Evolutionary conservation across 345 rosid species (phyloP).

Genomic region (Erucastrum elatum): DNA sequence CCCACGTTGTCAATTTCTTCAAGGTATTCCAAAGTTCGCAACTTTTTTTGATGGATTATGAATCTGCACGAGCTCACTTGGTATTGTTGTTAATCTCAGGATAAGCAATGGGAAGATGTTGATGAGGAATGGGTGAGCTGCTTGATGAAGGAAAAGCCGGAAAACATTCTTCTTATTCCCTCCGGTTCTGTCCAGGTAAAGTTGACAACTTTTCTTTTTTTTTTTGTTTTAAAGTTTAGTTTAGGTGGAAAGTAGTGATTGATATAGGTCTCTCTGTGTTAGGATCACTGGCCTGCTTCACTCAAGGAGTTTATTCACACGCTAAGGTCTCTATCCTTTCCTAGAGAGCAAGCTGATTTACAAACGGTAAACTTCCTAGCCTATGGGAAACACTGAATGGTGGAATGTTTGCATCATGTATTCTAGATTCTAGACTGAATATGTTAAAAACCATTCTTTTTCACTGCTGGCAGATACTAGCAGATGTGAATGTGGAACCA

Average conservation of each 20-base stretch:
- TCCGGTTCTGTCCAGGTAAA: slow-evolving; percentile 66
- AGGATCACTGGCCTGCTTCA: slow-evolving; percentile 91
- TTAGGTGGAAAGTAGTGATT: neutral
- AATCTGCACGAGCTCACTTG: neutral
- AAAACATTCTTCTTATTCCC: slow-evolving; percentile 71
- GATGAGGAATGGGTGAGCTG: slow-evolving; percentile 78
- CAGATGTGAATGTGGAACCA: slow-evolving; percentile 48
- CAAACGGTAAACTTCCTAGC: slow-evolving; percentile 36
- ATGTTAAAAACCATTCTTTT: neutral
- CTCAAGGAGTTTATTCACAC: slow-evolving; percentile 62
- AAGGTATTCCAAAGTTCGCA: slow-evolving; percentile 31
- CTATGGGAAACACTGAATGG: too few relatives aligned
- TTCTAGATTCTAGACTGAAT: neutral
- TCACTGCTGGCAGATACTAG: slow-evolving; percentile 50
- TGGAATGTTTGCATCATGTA: too few relatives aligned
- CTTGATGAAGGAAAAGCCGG: slow-evolving; percentile 56
- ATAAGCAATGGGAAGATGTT: slow-evolving; percentile 76
- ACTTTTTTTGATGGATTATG: neutral
- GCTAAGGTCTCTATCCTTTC: slow-evolving; percentile 65
- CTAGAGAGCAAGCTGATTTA: slow-evolving; percentile 63
- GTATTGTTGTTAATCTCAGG: slow-evolving; percentile 32
- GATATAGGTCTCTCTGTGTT: neutral
- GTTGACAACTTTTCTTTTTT: neutral
- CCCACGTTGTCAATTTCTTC: slow-evolving; percentile 87
- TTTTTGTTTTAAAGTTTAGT: too few relatives aligned